A percentile compares a stretch with the other conserved stretches of the same genome.
These are phyloP conservation scores for Aspergillus jensenii DNA, from an alignment of 2,329 filamentous ascomycete genomes.

Conservation along the genomic window DNA sequence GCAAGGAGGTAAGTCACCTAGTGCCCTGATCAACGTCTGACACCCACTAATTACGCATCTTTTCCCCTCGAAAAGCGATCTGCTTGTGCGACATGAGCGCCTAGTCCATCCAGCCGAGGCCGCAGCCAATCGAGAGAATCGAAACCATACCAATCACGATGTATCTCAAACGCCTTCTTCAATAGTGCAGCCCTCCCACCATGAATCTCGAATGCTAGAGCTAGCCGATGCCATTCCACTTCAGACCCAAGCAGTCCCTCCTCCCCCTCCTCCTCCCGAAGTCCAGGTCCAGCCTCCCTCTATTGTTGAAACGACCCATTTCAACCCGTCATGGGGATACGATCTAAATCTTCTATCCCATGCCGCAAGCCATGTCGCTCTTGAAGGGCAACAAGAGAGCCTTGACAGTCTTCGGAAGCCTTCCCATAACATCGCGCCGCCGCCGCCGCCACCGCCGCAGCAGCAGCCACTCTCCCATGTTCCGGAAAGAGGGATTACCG, in stretches of 20 bases:
- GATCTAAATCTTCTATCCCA: constrained; percentile 50
- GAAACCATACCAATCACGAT: constrained; percentile 32
- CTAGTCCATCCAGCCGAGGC: constrained; percentile 48
- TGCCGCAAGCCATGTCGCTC: constrained; percentile 50
- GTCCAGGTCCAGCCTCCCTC: constrained; percentile 39
- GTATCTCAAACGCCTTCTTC: constrained; percentile 35
- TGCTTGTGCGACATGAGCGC: constrained; percentile 51
- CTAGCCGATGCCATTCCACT: constrained; percentile 46
- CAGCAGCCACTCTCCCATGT: constrained; percentile 29
- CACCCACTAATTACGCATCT: constrained; percentile 24
- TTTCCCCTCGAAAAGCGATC: constrained; percentile 36
- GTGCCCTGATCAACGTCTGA: constrained; percentile 1
- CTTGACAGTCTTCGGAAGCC: constrained; percentile 39
- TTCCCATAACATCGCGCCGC: constrained; percentile 30
- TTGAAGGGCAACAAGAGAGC: constrained; percentile 46
- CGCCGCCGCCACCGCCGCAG: constrained; percentile 30
- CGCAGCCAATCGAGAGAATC: constrained; percentile 40
- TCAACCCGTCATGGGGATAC: constrained; percentile 53
- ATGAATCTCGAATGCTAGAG: constrained; percentile 47
- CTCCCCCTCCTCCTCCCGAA: constrained; percentile 31
- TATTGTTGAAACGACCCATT: constrained; percentile 45
- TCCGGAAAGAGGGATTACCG: constrained; percentile 40
- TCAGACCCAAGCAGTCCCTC: constrained; percentile 35
- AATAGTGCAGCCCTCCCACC: constrained; percentile 37
- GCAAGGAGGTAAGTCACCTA: constrained; percentile 41